Conservation (phyloP, 305 asterid species). For the Solanum hybrid region DNA sequence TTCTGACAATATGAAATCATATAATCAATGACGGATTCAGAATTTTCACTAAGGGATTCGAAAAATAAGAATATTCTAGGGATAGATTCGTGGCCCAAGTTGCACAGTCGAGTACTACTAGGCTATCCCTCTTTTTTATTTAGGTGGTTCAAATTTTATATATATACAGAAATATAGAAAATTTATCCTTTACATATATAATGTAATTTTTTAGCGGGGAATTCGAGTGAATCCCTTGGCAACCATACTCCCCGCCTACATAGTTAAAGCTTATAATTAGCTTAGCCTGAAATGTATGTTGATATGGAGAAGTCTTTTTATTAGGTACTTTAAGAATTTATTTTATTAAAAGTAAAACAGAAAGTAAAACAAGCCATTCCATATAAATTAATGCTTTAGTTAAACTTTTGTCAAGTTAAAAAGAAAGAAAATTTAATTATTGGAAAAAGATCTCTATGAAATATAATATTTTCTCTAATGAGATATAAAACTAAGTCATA, state of each 20-base stretch:
- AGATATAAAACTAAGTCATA: background rate
- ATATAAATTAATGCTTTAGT: background rate
- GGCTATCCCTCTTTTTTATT: too few species aligned
- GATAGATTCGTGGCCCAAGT: background rate
- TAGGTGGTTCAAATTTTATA: background rate
- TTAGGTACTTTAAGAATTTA: background rate
- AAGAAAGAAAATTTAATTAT: background rate
- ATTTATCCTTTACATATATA: too few species aligned
- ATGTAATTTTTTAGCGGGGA: background rate
- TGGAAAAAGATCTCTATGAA: background rate
- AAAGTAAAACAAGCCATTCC: background rate
- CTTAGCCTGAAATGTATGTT: background rate
- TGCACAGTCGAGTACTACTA: background rate
- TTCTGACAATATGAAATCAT: background rate
- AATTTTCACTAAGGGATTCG: background rate
- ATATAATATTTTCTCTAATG: too few species aligned
- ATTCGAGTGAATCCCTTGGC: background rate
- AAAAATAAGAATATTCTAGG: background rate
- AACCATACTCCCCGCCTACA: background rate
- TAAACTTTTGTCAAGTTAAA: background rate
- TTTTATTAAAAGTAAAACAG: background rate
- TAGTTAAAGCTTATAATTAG: background rate
- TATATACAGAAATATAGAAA: fast-evolving
- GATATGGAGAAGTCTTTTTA: background rate
- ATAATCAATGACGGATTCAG: background rate